These are phyloP conservation scores for Mycena sp. DNA, from an alignment of 1,284 basidiomycete genomes.

Conservation along the genomic window DNA sequence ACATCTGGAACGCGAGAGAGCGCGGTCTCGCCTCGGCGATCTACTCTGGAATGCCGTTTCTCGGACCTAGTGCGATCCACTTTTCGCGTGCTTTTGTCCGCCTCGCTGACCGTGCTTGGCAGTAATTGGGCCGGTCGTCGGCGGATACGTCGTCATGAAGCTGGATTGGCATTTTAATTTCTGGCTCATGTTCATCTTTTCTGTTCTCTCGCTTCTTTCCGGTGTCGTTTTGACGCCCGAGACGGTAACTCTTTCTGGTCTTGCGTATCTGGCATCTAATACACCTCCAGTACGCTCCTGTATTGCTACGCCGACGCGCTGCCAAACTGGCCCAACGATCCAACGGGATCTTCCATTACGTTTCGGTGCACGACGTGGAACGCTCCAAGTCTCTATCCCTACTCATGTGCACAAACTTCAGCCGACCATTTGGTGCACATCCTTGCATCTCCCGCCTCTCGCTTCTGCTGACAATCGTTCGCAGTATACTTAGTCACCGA, in stretches of 20 bases:
- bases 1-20: constrained; percentile 68
- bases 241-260: constrained; percentile 46
- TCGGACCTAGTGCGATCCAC: constrained; percentile 63
- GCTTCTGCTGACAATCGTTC: constrained; percentile 7
- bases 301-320: constrained; percentile 69
- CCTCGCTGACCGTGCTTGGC: constrained; percentile 14
- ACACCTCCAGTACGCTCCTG: constrained; percentile 65
- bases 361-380: constrained; percentile 64
- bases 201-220: constrained; percentile 56
- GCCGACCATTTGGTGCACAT: constrained; percentile 63
- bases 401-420: constrained; percentile 57
- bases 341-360: constrained; percentile 52
- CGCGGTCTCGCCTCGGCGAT: constrained; percentile 68
- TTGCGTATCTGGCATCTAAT: background rate
- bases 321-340: constrained; percentile 56
- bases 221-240: constrained; percentile 60
- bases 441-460: too few relatives aligned
- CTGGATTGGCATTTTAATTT: constrained; percentile 77
- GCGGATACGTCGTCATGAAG: constrained; percentile 66
- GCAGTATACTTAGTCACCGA: constrained; percentile 73
- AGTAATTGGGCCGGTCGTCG: constrained; percentile 72
- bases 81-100: constrained; percentile 1
- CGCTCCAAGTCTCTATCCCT: constrained; percentile 54
- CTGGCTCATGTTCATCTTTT: constrained; percentile 73
- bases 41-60: constrained; percentile 75